Evolutionary conservation across 2,329 filamentous ascomycete species (phyloP).

Genomic region (Nigrospora oryzae): DNA sequence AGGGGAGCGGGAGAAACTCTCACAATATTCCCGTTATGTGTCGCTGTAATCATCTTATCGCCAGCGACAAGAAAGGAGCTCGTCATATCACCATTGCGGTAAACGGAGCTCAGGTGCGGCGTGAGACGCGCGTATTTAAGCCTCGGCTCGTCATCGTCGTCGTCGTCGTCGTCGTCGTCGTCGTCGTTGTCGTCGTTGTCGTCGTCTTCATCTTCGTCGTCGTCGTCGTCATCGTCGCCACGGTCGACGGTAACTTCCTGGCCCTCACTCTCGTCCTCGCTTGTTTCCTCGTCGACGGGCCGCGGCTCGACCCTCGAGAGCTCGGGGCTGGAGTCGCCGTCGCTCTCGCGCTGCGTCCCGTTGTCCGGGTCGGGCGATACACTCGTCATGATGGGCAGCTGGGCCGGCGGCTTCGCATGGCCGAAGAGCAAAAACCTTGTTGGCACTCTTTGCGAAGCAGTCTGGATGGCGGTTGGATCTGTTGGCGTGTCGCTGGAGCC

Average conservation of each 20-base stretch:
- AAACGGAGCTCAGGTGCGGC: conserved; percentile 68
- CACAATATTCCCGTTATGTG: conserved; percentile 94
- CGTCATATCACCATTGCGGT: conserved; percentile 91
- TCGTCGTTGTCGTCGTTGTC: conserved; percentile 45
- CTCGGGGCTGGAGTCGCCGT: conserved; percentile 8
- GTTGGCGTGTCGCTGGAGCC: too few relatives aligned
- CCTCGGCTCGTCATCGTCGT: conserved; percentile 87
- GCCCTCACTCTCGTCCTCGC: conserved; percentile 4
- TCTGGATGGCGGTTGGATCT: too few relatives aligned
- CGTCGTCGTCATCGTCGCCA: conserved; percentile 34
- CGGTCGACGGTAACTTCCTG: conserved; percentile 26
- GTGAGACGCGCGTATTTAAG: conserved; percentile 90
- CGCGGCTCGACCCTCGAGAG: conserved; percentile 4
- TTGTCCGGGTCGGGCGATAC: conserved; percentile 25
- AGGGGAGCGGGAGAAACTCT: conserved; percentile 23
- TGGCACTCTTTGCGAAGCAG: too few relatives aligned
- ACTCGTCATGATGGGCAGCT: conserved; percentile 31
- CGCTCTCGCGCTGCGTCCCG: conserved; percentile 4
- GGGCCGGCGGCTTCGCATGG: conserved; percentile 12
- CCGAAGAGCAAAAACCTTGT: not conserved
- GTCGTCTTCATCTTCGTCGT: conserved; percentile 40
- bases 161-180: conserved; percentile 65
- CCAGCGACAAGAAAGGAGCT: conserved; percentile 84
- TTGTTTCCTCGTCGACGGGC: conserved; percentile 6
- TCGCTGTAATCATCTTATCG: conserved; percentile 96